Conservation (phyloP, 768 basidiomycete species). For the Kockovaella imperatae region DNA sequence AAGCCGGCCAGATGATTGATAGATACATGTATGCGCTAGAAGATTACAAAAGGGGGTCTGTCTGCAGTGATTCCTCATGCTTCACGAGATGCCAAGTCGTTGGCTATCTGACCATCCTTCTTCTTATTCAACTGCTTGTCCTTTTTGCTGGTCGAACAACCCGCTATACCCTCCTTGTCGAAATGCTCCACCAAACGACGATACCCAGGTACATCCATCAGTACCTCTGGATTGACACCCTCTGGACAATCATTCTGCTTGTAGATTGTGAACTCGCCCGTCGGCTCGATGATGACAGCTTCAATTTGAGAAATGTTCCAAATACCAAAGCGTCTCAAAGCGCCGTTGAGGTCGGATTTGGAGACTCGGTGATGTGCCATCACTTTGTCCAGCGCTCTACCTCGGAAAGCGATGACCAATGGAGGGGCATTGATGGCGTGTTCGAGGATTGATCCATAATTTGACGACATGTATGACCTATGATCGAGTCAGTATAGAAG, state of each 20-base stretch:
- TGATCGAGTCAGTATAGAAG: not conserved
- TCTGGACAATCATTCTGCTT: slow-evolving; percentile 11
- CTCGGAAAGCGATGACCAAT: slow-evolving; percentile 17
- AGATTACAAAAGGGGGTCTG: too few species aligned
- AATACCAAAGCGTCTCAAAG: slow-evolving; percentile 8
- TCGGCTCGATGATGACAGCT: slow-evolving; percentile 13
- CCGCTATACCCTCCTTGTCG: not conserved
- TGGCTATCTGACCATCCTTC: not conserved
- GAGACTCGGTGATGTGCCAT: slow-evolving; percentile 15
- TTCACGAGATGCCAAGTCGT: too few species aligned
- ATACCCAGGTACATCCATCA: not conserved
- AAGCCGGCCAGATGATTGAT: too few species aligned
- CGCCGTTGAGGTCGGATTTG: slow-evolving; percentile 11
- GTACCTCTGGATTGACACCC: not conserved
- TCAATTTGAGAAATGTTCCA: slow-evolving; percentile 16
- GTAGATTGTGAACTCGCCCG: slow-evolving; percentile 15
- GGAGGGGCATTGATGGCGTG: slow-evolving; percentile 9
- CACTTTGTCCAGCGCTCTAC: slow-evolving; percentile 7
- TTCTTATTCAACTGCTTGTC: too few species aligned
- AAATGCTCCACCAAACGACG: not conserved
- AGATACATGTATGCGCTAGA: too few species aligned
- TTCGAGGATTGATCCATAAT: not conserved
- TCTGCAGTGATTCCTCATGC: too few species aligned
- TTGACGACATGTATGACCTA: not conserved
- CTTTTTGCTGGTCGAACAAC: not conserved